Conservation (phyloP, 2,329 filamentous ascomycete species). For the Sporothrix globosa region DNA sequence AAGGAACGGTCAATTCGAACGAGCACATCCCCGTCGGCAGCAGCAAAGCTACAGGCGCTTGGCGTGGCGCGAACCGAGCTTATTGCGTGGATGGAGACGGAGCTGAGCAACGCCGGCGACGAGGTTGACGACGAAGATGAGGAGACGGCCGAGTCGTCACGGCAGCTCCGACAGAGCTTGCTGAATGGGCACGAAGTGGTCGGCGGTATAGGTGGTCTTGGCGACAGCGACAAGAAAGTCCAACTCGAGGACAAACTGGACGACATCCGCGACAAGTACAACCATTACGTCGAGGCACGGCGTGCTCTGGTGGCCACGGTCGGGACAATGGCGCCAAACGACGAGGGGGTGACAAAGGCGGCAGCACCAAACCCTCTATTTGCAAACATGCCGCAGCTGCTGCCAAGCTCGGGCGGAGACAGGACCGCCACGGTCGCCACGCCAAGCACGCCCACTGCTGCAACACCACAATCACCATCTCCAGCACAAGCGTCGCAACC, state of each 20-base stretch:
- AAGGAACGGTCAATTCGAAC: slow-evolving; percentile 44
- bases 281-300: slow-evolving; percentile 55
- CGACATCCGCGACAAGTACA: slow-evolving; percentile 58
- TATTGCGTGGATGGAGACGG: slow-evolving; percentile 67
- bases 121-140: slow-evolving; percentile 31
- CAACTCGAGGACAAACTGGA: slow-evolving; percentile 49
- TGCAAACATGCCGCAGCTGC: slow-evolving; percentile 41
- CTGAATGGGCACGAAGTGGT: slow-evolving; percentile 20
- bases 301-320: slow-evolving; percentile 50
- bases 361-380: slow-evolving; percentile 11
- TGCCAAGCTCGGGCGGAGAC: slow-evolving; percentile 28
- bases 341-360: not conserved
- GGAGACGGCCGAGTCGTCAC: slow-evolving; percentile 30
- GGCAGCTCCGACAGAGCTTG: slow-evolving; percentile 36
- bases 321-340: slow-evolving; percentile 13
- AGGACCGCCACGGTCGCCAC: not conserved
- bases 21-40: slow-evolving; percentile 34
- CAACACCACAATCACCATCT: not conserved
- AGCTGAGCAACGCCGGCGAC: slow-evolving; percentile 56
- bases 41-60: slow-evolving; percentile 56
- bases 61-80: slow-evolving; percentile 61
- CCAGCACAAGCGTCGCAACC: slow-evolving; percentile 29
- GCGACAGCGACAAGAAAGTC: slow-evolving; percentile 31
- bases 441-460: not conserved
- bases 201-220: not conserved